These are phyloP conservation scores for Fusarium abutilonis DNA, from an alignment of 2,329 filamentous ascomycete genomes.

Conservation along the genomic window DNA sequence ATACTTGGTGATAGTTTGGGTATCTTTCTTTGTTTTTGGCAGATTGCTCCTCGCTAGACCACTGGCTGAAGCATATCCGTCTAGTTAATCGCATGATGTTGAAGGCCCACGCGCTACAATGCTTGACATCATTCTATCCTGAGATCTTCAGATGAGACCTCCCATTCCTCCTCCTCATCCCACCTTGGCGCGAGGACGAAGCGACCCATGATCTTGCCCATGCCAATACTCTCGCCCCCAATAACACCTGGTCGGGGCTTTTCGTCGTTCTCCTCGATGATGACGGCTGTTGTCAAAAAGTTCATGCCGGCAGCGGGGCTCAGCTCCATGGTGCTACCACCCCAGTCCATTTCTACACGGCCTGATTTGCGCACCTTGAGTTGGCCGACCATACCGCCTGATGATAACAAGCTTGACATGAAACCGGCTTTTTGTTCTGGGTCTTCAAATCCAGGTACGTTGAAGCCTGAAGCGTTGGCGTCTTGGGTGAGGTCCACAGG, in stretches of 20 bases:
- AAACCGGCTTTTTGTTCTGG: conserved; percentile 49
- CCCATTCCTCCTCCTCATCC: conserved; percentile 67
- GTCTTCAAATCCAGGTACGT: conserved; percentile 44
- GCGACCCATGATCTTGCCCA: conserved; percentile 71
- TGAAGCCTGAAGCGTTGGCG: conserved; percentile 36
- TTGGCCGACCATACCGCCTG: conserved; percentile 69
- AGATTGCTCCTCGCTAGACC: background rate
- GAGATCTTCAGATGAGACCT: conserved; percentile 53
- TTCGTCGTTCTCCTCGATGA: conserved; percentile 67
- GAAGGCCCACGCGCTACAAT: background rate
- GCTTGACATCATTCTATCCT: conserved; percentile 20
- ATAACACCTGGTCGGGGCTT: conserved; percentile 56
- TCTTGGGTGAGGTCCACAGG: conserved; percentile 58
- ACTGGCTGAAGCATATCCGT: background rate
- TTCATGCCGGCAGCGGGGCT: conserved; percentile 61
- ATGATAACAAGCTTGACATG: conserved; percentile 54
- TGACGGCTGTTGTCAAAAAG: conserved; percentile 67
- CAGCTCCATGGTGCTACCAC: conserved; percentile 65
- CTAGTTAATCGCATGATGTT: background rate
- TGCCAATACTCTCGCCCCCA: conserved; percentile 65
- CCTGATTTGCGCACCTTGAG: conserved; percentile 70
- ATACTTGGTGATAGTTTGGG: conserved; percentile 14
- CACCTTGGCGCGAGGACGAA: conserved; percentile 69
- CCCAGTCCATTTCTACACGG: conserved; percentile 70
- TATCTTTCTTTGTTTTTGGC: conserved; percentile 22